These are phyloP conservation scores for Trichoderma sp. DNA, from an alignment of 2,329 filamentous ascomycete species.

Conservation along the genomic window DNA sequence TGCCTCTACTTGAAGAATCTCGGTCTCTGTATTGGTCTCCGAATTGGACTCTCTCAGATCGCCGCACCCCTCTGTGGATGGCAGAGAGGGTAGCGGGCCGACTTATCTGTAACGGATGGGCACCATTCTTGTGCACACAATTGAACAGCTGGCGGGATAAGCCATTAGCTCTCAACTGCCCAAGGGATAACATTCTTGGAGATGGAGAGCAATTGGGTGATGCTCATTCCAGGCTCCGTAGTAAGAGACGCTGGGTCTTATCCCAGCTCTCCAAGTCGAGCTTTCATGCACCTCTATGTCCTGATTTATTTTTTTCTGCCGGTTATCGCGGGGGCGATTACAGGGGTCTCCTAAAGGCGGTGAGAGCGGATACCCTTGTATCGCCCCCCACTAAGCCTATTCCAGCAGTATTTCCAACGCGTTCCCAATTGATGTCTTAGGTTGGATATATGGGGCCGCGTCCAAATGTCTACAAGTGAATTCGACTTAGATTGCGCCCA, in stretches of 20 bases:
- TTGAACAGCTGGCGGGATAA: conserved; percentile 23
- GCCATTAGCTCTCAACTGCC: conserved; percentile 25
- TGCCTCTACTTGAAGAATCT: conserved; percentile 20
- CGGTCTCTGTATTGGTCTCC: conserved; percentile 23
- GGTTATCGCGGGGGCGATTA: background rate
- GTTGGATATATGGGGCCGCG: conserved; percentile 1
- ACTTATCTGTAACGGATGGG: conserved; percentile 19
- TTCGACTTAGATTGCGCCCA: background rate
- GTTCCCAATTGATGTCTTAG: background rate
- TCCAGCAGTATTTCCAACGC: background rate
- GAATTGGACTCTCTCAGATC: conserved; percentile 39
- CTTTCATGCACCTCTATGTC: background rate
- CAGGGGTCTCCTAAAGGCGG: conserved; percentile 23
- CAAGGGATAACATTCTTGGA: conserved; percentile 28
- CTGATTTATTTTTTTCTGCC: conserved; percentile 30
- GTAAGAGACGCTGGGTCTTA: background rate
- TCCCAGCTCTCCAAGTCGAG: background rate
- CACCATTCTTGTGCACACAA: background rate
- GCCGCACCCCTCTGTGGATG: conserved; percentile 63
- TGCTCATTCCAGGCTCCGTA: background rate
- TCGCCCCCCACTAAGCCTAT: background rate
- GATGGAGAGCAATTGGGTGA: conserved; percentile 19
- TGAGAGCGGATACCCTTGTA: conserved; percentile 18
- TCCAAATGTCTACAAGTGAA: conserved; percentile 1
- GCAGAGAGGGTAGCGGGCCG: conserved; percentile 53